phyloP scores from a whole-genome alignment of 192 early-diverging fungal species.

The Chytriomyces sp. region DNA sequence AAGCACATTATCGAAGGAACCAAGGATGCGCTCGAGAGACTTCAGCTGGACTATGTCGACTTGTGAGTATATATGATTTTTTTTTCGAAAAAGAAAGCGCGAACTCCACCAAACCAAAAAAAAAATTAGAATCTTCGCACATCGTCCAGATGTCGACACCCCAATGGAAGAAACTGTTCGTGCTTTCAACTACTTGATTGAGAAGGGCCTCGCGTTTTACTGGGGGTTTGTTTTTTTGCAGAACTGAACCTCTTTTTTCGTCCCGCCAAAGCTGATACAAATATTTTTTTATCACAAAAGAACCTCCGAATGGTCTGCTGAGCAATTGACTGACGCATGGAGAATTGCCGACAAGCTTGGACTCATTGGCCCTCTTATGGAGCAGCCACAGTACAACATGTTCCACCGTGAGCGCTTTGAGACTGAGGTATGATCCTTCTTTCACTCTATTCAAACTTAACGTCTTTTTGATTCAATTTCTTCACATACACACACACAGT shows the following conservation, averaged over 20 bases:
- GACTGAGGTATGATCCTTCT: constrained; percentile 34
- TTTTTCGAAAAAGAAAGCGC: constrained; percentile 44
- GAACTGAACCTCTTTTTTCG: constrained; percentile 22
- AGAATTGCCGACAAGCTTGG: constrained; percentile 68
- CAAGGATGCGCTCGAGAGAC: constrained; percentile 70
- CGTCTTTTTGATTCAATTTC: constrained; percentile 43
- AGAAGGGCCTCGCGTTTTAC: constrained; percentile 80
- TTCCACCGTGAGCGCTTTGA: constrained; percentile 76
- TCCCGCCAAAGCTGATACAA: too few species aligned
- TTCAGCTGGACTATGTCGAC: constrained; percentile 72
- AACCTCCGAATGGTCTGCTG: constrained; percentile 80
- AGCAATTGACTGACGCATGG: constrained; percentile 77
- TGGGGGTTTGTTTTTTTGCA: constrained; percentile 55
- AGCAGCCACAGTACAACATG: constrained; percentile 86
- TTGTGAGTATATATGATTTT: constrained; percentile 1
- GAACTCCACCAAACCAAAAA: neutral
- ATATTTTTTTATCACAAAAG: neutral
- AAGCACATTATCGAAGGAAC: constrained; percentile 85
- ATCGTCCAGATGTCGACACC: constrained; percentile 72
- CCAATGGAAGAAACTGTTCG: constrained; percentile 89
- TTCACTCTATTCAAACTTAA: too few species aligned
- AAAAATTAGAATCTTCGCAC: constrained; percentile 74
- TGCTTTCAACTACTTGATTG: constrained; percentile 82
- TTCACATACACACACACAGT: constrained; percentile 74
- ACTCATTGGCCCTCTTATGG: constrained; percentile 73